Conservation (phyloP, 345 rosid genomes). For the Bruguiera sexangula region DNA sequence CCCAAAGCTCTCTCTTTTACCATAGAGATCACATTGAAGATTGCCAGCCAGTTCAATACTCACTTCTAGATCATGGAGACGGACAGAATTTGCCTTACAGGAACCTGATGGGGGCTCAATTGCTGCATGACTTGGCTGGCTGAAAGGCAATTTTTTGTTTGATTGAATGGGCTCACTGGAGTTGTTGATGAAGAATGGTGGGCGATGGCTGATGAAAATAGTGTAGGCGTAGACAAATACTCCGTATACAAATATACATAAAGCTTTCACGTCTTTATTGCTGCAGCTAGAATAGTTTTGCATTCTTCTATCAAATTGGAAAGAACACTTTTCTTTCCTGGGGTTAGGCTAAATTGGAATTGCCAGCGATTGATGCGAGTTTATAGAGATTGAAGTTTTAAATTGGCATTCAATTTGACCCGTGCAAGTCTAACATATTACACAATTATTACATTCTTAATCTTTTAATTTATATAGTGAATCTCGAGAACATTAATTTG, state of each 20-base stretch:
- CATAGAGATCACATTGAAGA: slow-evolving; percentile 81
- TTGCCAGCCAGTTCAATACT: slow-evolving; percentile 65
- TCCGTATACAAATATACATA: slow-evolving; percentile 26
- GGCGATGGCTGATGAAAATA: slow-evolving; percentile 30
- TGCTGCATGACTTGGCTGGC: slow-evolving; percentile 90
- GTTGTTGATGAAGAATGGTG: slow-evolving; percentile 25
- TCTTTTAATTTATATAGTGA: too few species aligned
- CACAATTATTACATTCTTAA: too few species aligned
- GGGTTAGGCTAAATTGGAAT: slow-evolving; percentile 22
- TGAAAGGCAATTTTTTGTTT: slow-evolving; percentile 15
- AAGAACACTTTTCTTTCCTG: slow-evolving; percentile 18
- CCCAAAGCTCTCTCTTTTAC: slow-evolving; percentile 72
- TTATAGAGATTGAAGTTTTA: neutral
- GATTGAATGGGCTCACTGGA: slow-evolving; percentile 14
- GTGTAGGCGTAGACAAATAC: slow-evolving; percentile 30
- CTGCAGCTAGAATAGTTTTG: slow-evolving; percentile 16
- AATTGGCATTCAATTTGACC: too few species aligned
- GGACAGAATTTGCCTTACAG: slow-evolving; percentile 85
- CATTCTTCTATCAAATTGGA: slow-evolving; percentile 15
- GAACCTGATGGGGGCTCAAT: slow-evolving; percentile 93
- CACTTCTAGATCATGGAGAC: slow-evolving; percentile 67
- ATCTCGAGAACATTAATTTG: too few species aligned
- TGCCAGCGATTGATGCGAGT: slow-evolving; percentile 28
- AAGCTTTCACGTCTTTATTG: slow-evolving; percentile 6
- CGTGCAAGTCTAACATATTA: too few species aligned